Evolutionary conservation across 192 early-diverging fungal genomes (phyloP), one percentile per base, ranked within the genome.

Genomic region (Dissophora globulifera): DNA sequence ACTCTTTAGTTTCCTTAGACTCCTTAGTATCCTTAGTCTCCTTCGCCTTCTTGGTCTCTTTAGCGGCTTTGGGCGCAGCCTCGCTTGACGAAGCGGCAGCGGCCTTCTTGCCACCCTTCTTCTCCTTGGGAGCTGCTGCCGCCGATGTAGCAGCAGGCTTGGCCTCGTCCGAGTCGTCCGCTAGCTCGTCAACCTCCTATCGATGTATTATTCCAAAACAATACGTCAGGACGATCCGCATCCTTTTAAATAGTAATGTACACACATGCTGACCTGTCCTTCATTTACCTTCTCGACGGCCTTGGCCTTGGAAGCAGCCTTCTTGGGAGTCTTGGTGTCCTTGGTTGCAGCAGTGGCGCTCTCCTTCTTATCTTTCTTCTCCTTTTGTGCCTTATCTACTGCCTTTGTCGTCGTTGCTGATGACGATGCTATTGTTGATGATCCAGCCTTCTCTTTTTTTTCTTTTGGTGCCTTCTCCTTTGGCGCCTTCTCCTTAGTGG

Each of bases 311-410:
- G 67, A 29, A 12, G 69, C 54, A 38, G 61, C 54, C 40, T 72
- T 72, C 58, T 69, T 50, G 16, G 54, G 10, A 17, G 50, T 38
- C 46, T 66, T 56, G 22, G 63, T 47, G 13, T 52, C 46, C 10
- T 42, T 54, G 19, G 20, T 51, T 3, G 45, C 67, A 4, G 13
- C 48, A 30, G 55, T 66, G 5, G 52, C 50, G n/a, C n/a, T n/a
- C 7, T 33, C 66, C 49, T 68, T 58, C 66, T 67, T 51, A 22
- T 52, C 49, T 58, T 69, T 70, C 58, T 69, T 53, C 50, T 70
- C 51, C 51, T 70, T 70, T 23, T 58, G 32, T 11, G 67, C n/a
- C 20, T 49, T 22, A 19, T 54, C 49, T 7, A 52, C 23, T 48
- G 69, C 67, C 52, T 55, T 12, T 19, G 46, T 22, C 20, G 27